Base-by-base conservation (phyloP, 208 protist species). In the Crithidia expoeki region DNA sequence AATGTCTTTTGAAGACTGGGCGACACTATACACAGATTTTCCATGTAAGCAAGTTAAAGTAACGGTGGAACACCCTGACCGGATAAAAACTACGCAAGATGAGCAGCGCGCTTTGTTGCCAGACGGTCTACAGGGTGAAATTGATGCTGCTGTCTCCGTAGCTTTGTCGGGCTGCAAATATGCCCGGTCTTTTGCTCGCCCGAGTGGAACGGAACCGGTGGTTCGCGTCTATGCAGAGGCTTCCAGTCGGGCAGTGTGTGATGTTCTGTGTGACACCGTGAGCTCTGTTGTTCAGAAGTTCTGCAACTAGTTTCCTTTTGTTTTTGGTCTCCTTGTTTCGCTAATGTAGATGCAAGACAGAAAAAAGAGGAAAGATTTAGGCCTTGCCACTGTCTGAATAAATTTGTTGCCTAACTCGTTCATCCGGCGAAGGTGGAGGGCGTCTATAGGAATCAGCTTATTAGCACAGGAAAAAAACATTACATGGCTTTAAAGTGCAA, bases 191-290 rank as follows among this genome's bases (percentile, higher is more conserved):
- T 98, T 98, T 86, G 94, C 97, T 21, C 79, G 97, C 2, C 96
- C 96, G 0, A 98, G 93, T 38, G 97, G 97, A 16, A 99, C 97
- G 3, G 97, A 99, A 68, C 90, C 97, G 4, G 84, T 98, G 60
- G 94, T 98, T 17, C 81, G 94, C 23, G 83, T 98, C 14, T 98
- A 98, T 72, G 86, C 90, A 0, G 96, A 98, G 49, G 79, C 87
- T 6, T 62, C 68, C 32, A 75, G 30, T 36, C 23, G 25, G 2
- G 57, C 68, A 21, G 73, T 53, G 19, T 91, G 81, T 53, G 74
- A 83, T 1, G 57, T 28, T 0, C 80, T 94, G n/a, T 46, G 61
- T 0, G 14, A 25, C 42, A 58, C 76, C 25, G 81, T 94, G 0
- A 55, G 79, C 27, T 56, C 38, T 23, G 55, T 85, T 40, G 86